A percentile compares a stretch with the other conserved stretches of the same genome.
phyloP scores from a whole-genome alignment of 2,329 filamentous ascomycete genomes.

The Colletotrichum phormii region DNA sequence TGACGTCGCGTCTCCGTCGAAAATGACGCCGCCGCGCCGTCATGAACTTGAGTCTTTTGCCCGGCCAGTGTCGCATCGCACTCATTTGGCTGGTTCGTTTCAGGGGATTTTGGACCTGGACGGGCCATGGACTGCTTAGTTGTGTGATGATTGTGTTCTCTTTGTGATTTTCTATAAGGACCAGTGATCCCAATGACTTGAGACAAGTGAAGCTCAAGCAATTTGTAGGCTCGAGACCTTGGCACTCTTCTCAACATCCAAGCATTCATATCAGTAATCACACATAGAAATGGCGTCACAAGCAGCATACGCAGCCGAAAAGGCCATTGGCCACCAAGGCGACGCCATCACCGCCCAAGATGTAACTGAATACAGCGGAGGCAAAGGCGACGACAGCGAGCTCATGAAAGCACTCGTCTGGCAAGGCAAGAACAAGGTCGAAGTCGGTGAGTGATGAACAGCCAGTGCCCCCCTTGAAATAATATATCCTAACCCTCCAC shows the following conservation, averaged over 20 bases:
- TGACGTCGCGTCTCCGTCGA: slow-evolving; percentile 28
- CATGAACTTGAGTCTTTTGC: slow-evolving; percentile 8
- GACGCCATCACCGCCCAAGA: slow-evolving; percentile 77
- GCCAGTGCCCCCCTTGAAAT: no score
- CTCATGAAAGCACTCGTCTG: slow-evolving; percentile 86
- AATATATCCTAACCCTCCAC: background rate
- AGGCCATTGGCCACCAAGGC: slow-evolving; percentile 74
- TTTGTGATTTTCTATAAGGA: background rate
- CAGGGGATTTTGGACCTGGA: background rate
- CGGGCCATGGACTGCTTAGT: background rate
- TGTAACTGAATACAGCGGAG: slow-evolving; percentile 67
- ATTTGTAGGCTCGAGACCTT: background rate
- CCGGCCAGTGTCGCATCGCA: background rate
- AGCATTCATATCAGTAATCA: background rate
- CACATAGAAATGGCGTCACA: slow-evolving; percentile 65
- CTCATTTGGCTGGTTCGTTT: background rate
- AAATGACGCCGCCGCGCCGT: slow-evolving; percentile 29
- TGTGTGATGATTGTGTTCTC: background rate
- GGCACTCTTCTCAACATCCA: background rate
- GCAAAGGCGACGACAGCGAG: slow-evolving; percentile 60
- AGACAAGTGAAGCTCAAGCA: background rate
- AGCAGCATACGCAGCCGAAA: slow-evolving; percentile 76
- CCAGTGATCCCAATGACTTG: background rate
- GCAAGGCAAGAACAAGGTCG: slow-evolving; percentile 84
- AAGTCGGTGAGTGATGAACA: slow-evolving; percentile 64